Conservation (phyloP, 2,329 filamentous ascomycete genomes). For the Fusarium scirpi region DNA sequence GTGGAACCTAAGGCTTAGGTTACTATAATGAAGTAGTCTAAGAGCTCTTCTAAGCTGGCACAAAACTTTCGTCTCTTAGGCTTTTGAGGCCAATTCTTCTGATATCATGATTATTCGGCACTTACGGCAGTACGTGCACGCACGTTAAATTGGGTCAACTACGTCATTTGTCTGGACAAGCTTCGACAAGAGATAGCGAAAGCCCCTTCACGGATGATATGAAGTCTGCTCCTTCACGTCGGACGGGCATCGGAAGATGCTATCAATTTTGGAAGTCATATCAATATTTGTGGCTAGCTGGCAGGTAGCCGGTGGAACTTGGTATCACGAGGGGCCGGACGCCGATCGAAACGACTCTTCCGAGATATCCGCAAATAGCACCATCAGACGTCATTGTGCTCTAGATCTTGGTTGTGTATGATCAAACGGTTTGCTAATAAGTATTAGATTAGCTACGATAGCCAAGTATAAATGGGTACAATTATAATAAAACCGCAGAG, state of each 20-base stretch:
- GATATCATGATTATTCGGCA: too few relatives aligned
- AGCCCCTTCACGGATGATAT: too few relatives aligned
- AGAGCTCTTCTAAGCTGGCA: too few relatives aligned
- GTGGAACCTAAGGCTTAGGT: too few relatives aligned
- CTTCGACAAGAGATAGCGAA: too few relatives aligned
- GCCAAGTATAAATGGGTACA: background rate
- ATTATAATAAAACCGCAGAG: background rate
- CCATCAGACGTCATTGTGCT: background rate
- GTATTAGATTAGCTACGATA: background rate
- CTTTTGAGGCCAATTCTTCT: too few relatives aligned
- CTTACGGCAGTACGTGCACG: background rate
- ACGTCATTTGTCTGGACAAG: background rate
- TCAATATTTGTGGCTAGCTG: background rate
- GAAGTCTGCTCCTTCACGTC: fast-evolving
- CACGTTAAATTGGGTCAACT: background rate
- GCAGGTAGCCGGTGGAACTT: background rate
- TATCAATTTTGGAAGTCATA: background rate
- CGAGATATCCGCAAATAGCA: background rate
- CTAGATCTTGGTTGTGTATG: background rate
- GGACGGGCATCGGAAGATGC: too few relatives aligned
- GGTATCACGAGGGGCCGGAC: too few relatives aligned
- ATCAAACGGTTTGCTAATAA: background rate
- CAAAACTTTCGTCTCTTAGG: too few relatives aligned
- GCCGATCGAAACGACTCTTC: background rate
- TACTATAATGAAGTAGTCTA: too few relatives aligned